Evolutionary conservation across 2,329 filamentous ascomycete genomes (phyloP), one percentile per base, ranked within the genome.

Genomic region (Clarireedia monteithiana): DNA sequence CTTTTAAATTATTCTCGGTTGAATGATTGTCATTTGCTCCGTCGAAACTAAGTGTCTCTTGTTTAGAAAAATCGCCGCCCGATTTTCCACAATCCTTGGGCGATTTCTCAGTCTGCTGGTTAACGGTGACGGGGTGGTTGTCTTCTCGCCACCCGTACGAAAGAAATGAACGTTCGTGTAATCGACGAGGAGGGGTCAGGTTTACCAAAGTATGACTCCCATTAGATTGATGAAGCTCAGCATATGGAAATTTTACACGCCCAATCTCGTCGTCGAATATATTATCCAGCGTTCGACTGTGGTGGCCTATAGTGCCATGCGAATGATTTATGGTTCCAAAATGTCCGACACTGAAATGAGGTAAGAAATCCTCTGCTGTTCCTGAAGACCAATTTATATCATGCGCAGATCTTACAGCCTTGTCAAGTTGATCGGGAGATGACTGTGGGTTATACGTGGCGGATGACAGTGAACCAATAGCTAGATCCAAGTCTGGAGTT

Each of bases 21-120:
- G 61, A 49, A 55, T 15, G 15, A 45, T 20, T 30, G 44, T 52
- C 53, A 14, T n/a, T 50, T 45, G 48, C 26, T 36, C 53, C 53
- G 15, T 55, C 53, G 4, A 55, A 27, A 39, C 17, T 24, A 34
- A 14, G 10, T 12, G 30, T 34, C 30, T 4, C 39, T 42, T 42
- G 15, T 20, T 42, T 6, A 14, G 30, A 34, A 12, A 34, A 34
- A 34, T 34, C 30, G 10, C 12, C 10, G 30, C 10, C 30, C 39
- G 9, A n/a, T 20, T 42, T 5, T 14, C 9, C 39, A 14, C n/a
- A 48, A 20, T 7, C 39, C 27, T 30, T 24, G 23, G 12, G 23
- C 2, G 30, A 36, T 17, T 14, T 24, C 24, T 7, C 24, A n/a
- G 44, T 47, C n/a, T 15, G 50, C 27, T 14, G 2, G n/a, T 14